A percentile compares a stretch with the other conserved stretches of the same genome.
phyloP scores from a whole-genome alignment of 2,329 filamentous ascomycete species.

The Colletotrichum lupini region DNA sequence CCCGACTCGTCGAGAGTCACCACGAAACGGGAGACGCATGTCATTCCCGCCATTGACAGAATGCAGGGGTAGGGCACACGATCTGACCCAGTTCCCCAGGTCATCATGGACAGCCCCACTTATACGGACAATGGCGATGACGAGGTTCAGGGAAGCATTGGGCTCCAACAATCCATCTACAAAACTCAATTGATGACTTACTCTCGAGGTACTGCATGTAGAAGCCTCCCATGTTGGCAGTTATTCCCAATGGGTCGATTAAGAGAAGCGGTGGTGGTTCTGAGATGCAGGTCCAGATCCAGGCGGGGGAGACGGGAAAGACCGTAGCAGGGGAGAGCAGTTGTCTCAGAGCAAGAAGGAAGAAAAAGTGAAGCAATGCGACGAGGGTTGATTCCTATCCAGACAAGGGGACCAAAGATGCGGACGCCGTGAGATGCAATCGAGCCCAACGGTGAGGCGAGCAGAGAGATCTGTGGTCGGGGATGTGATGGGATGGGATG shows the following conservation, averaged over 20 bases:
- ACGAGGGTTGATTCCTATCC: conserved; percentile 41
- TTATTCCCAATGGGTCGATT: conserved; percentile 41
- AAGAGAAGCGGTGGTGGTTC: conserved; percentile 1
- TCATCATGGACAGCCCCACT: conserved; percentile 27
- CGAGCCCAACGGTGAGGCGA: conserved; percentile 63
- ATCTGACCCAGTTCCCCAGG: conserved; percentile 31
- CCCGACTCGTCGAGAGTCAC: conserved; percentile 14
- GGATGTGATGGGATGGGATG: conserved; percentile 32
- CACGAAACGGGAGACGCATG: conserved; percentile 36
- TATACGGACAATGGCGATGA: conserved; percentile 29
- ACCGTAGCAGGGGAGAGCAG: conserved; percentile 16
- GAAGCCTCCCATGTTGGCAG: conserved; percentile 68
- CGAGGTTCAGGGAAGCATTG: conserved; percentile 33
- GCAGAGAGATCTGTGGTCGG: conserved; percentile 46
- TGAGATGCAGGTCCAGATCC: conserved; percentile 15
- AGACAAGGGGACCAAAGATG: conserved; percentile 45
- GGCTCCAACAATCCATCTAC: conserved; percentile 23
- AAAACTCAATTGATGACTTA: conserved; percentile 61
- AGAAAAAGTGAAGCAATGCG: conserved; percentile 32
- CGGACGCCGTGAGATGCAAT: conserved; percentile 59
- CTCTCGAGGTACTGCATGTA: conserved; percentile 81
- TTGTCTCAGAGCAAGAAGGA: conserved; percentile 24
- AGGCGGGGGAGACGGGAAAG: background rate
- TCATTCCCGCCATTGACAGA: conserved; percentile 42
- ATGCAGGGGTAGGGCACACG: conserved; percentile 44